These are phyloP conservation scores for Speleostelium caveatum DNA, from an alignment of 78 protist genomes.

Conservation along the genomic window DNA sequence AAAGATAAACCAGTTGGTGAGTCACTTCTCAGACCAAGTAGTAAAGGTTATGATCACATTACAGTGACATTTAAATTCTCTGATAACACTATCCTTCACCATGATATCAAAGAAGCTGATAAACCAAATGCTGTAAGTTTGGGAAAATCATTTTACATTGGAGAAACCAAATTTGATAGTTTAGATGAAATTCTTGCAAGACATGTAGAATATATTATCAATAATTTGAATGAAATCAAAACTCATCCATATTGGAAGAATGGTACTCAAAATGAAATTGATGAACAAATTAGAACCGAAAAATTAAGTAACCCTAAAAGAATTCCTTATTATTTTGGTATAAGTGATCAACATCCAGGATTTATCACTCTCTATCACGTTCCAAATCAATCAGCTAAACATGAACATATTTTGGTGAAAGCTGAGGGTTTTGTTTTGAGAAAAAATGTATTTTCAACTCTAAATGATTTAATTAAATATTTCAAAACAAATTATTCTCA, in stretches of 20 bases:
- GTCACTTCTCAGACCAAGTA: slow-evolving; percentile 57
- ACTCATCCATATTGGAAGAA: slow-evolving; percentile 26
- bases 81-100: slow-evolving; percentile 35
- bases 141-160: slow-evolving; percentile 54
- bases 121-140: slow-evolving; percentile 70
- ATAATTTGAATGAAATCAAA: slow-evolving; percentile 46
- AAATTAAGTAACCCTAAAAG: slow-evolving; percentile 27
- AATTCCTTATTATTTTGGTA: slow-evolving; percentile 66
- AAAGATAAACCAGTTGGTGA: slow-evolving; percentile 68
- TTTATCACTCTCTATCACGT: slow-evolving; percentile 47
- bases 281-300: slow-evolving; percentile 4
- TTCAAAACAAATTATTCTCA: slow-evolving; percentile 69
- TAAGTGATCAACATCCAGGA: slow-evolving; percentile 34
- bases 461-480: slow-evolving; percentile 52
- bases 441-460: slow-evolving; percentile 19
- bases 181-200: slow-evolving; percentile 72
- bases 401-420: slow-evolving; percentile 58
- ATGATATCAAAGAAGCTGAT: slow-evolving; percentile 70
- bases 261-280: slow-evolving; percentile 45
- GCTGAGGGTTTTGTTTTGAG: slow-evolving; percentile 68
- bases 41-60: slow-evolving; percentile 74
- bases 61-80: slow-evolving; percentile 74
- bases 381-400: slow-evolving; percentile 30
- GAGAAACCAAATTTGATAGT: slow-evolving; percentile 61
- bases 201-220: slow-evolving; percentile 71